phyloP scores from a whole-genome alignment of 2,329 filamentous ascomycete species.

The Trichoderma lentiforme region DNA sequence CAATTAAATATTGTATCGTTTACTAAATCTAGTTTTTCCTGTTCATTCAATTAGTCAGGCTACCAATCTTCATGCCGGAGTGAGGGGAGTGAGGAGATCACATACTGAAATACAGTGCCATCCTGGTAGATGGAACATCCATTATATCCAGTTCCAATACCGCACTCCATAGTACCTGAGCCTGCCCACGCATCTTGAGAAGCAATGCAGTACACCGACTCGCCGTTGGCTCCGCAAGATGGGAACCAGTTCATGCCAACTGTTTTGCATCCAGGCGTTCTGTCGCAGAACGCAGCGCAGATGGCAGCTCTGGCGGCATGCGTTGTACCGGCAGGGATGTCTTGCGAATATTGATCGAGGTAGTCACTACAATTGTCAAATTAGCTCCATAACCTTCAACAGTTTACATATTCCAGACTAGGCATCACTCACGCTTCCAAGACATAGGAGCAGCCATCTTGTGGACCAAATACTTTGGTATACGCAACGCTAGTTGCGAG shows the following conservation, averaged over 20 bases:
- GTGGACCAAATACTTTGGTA: background rate
- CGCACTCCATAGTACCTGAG: background rate
- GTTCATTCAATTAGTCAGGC: background rate
- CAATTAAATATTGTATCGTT: background rate
- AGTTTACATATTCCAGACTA: background rate
- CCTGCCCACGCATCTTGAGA: background rate
- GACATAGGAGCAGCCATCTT: background rate
- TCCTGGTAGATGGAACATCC: constrained; percentile 12
- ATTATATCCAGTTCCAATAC: background rate
- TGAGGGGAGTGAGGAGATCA: background rate
- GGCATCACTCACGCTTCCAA: background rate
- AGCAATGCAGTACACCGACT: constrained; percentile 8
- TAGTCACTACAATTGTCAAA: background rate
- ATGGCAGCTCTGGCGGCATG: background rate
- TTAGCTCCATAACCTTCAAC: background rate
- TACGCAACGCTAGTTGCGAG: background rate
- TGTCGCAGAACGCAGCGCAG: constrained; percentile 5
- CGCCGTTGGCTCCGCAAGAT: background rate
- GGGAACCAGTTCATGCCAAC: constrained; percentile 9
- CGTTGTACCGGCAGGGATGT: background rate
- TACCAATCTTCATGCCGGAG: background rate
- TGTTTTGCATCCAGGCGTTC: background rate
- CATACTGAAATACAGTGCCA: constrained; percentile 2
- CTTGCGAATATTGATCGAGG: constrained; percentile 1
- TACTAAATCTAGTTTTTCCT: background rate